These are phyloP conservation scores for Penicillium goetzii DNA, from an alignment of 495 filamentous ascomycete species.

Conservation along the genomic window DNA sequence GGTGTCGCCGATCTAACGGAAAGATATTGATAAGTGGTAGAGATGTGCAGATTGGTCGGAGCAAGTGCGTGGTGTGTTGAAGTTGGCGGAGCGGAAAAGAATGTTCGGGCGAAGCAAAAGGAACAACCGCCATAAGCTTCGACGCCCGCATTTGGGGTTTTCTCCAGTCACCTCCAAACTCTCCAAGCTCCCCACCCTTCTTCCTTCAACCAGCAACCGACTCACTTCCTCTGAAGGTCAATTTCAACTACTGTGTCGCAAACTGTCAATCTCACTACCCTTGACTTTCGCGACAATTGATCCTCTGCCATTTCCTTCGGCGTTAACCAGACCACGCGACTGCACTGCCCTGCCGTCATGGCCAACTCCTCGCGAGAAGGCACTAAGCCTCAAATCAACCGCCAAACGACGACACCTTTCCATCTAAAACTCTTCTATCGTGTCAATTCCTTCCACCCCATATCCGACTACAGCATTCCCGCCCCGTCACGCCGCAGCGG, in stretches of 20 bases:
- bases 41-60: background rate
- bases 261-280: background rate
- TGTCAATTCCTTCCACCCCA: slow-evolving; percentile 67
- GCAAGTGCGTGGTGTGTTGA: background rate
- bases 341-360: slow-evolving; percentile 27
- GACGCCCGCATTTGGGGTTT: slow-evolving; percentile 22
- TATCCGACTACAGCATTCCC: slow-evolving; percentile 40
- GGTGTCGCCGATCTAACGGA: background rate
- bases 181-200: background rate
- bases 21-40: background rate
- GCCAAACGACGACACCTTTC: slow-evolving; percentile 82
- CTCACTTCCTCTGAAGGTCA: background rate
- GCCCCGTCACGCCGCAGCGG: slow-evolving; percentile 29
- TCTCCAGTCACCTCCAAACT: slow-evolving; percentile 16
- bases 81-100: slow-evolving; percentile 22
- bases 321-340: slow-evolving; percentile 8
- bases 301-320: background rate
- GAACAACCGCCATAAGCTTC: slow-evolving; percentile 19
- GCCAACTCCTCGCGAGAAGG: slow-evolving; percentile 33
- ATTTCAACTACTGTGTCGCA: background rate
- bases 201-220: background rate
- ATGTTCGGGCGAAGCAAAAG: slow-evolving; percentile 11
- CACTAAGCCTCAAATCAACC: slow-evolving; percentile 52
- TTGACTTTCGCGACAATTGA: background rate
- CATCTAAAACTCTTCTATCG: slow-evolving; percentile 89